These are phyloP conservation scores for Xylariaceae sp. DNA, from an alignment of 2,329 filamentous ascomycete species.

Conservation along the genomic window DNA sequence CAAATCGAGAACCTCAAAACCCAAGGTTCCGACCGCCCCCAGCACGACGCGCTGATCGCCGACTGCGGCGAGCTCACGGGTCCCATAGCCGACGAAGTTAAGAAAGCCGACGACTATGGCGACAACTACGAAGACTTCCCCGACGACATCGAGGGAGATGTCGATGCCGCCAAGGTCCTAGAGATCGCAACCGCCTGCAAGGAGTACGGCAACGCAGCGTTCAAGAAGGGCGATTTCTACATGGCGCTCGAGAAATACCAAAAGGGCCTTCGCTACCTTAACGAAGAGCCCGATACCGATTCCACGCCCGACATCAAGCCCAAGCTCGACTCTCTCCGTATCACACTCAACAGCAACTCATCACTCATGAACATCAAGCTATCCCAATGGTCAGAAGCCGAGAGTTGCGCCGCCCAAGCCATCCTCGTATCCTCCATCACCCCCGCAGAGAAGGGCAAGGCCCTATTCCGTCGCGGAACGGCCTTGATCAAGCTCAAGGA, in stretches of 20 bases:
- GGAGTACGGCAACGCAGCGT: conserved; percentile 86
- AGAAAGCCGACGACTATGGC: conserved; percentile 73
- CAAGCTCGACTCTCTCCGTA: conserved; percentile 69
- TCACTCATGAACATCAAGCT: conserved; percentile 84
- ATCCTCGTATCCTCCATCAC: conserved; percentile 62
- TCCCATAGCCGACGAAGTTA: conserved; percentile 64
- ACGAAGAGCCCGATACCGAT: conserved; percentile 64
- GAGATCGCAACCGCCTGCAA: conserved; percentile 84
- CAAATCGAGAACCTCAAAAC: conserved; percentile 83
- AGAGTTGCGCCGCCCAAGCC: conserved; percentile 67
- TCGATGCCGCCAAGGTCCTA: conserved; percentile 65
- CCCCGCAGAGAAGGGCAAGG: conserved; percentile 83
- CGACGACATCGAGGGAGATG: conserved; percentile 64
- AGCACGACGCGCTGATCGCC: conserved; percentile 65
- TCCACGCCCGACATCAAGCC: conserved; percentile 62
- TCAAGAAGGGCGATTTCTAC: conserved; percentile 70
- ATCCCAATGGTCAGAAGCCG: conserved; percentile 64
- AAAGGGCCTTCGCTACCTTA: conserved; percentile 64
- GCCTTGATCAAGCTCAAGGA: conserved; percentile 76
- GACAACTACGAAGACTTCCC: conserved; percentile 96
- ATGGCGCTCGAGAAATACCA: conserved; percentile 87
- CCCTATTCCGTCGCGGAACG: conserved; percentile 75
- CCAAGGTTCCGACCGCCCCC: conserved; percentile 72
- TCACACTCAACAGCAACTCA: conserved; percentile 84
- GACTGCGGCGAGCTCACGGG: conserved; percentile 84